phyloP scores from a whole-genome alignment of 768 basidiomycete species.

The Phlebiopsis gigantea region DNA sequence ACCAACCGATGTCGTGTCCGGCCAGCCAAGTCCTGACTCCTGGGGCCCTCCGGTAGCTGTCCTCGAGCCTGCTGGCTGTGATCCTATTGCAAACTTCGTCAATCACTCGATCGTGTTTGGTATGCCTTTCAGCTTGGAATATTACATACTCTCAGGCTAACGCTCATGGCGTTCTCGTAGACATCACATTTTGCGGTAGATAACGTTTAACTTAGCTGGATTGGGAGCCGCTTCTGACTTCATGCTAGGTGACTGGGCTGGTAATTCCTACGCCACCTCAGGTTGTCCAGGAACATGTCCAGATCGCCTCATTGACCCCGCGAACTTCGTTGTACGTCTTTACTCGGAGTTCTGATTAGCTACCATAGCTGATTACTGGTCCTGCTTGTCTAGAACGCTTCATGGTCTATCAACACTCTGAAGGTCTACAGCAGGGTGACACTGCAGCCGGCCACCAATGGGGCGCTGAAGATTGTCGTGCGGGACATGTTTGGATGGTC shows the following conservation, averaged over 20 bases:
- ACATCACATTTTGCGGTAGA: conserved; percentile 66
- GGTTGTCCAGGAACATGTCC: conserved; percentile 73
- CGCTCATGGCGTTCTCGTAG: conserved; percentile 29
- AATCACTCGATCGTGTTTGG: conserved; percentile 77
- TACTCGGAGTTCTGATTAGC: neutral
- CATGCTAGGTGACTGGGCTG: conserved; percentile 74
- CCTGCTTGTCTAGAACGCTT: conserved; percentile 28
- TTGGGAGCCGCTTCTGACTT: neutral
- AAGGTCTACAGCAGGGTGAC: conserved; percentile 61
- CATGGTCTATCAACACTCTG: conserved; percentile 75
- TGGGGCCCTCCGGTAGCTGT: conserved; percentile 69
- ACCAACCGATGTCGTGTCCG: conserved; percentile 57
- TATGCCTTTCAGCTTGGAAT: conserved; percentile 37
- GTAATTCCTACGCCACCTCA: conserved; percentile 70
- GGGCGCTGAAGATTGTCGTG: neutral
- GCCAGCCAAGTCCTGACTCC: conserved; percentile 55
- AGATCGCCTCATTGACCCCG: conserved; percentile 56
- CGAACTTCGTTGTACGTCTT: conserved; percentile 60
- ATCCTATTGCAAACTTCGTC: conserved; percentile 52
- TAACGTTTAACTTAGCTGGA: conserved; percentile 1
- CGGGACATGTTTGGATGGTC: neutral
- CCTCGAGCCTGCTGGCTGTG: conserved; percentile 48
- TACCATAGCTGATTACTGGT: neutral
- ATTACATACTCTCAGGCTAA: neutral
- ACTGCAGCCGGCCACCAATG: conserved; percentile 18